These are phyloP conservation scores for Saccharomyces eubayanus DNA, from an alignment of 805 yeast species.

Conservation along the genomic window DNA sequence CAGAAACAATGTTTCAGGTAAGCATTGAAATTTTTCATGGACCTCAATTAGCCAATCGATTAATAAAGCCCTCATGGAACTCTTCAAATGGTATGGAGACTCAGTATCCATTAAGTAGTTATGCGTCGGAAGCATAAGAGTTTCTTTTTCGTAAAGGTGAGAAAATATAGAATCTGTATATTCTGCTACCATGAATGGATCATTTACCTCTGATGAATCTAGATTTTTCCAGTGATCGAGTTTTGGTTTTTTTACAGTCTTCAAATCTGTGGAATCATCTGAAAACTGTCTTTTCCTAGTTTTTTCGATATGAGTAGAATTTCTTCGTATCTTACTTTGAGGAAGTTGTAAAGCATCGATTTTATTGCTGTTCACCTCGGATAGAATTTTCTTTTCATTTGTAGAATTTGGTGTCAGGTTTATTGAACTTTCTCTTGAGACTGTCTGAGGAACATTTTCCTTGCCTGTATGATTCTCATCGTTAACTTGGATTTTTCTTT, in stretches of 20 bases:
- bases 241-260: slow-evolving; percentile 32
- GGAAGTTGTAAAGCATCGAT: neutral
- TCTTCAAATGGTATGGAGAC: slow-evolving; percentile 60
- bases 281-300: neutral
- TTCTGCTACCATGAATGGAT: slow-evolving; percentile 81
- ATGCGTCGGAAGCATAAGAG: slow-evolving; percentile 57
- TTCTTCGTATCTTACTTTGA: neutral
- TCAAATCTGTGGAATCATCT: slow-evolving; percentile 4
- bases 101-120: slow-evolving; percentile 43
- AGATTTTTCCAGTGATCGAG: slow-evolving; percentile 39
- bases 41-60: slow-evolving; percentile 92
- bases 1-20: slow-evolving; percentile 77
- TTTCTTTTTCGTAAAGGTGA: slow-evolving; percentile 60
- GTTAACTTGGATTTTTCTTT: neutral
- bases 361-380: neutral
- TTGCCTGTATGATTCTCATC: neutral
- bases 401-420: neutral
- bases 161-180: slow-evolving; percentile 79
- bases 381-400: neutral
- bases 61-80: slow-evolving; percentile 74
- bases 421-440: neutral
- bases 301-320: neutral
- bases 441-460: neutral
- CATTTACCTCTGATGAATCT: slow-evolving; percentile 61
- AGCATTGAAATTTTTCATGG: slow-evolving; percentile 69